A percentile compares a stretch with the other conserved stretches of the same genome.
Conservation (phyloP, 2,329 filamentous ascomycete species). For the Remersonia thermophila region DNA sequence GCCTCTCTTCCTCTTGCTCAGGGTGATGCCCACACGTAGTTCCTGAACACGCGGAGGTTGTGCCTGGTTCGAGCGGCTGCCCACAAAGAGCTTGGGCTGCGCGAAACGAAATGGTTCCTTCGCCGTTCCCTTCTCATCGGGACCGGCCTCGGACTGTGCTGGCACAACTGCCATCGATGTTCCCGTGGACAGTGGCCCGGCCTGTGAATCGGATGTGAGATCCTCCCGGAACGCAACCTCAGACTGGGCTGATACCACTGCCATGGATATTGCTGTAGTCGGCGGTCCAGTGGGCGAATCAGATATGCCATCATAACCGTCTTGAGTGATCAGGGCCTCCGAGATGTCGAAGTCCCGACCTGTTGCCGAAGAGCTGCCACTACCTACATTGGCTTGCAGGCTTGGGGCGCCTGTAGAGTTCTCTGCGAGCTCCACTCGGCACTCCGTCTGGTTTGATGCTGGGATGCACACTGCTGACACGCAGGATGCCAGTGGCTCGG, state of each 20-base stretch:
- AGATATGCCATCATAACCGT: not conserved
- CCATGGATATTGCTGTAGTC: too few relatives aligned
- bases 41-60: not conserved
- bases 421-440: not conserved
- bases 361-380: slow-evolving; percentile 1
- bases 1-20: slow-evolving; percentile 10
- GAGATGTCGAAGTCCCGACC: not conserved
- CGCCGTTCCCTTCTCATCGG: slow-evolving; percentile 5
- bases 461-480: slow-evolving; percentile 3
- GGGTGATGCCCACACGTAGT: slow-evolving; percentile 3
- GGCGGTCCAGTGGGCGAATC: too few relatives aligned
- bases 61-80: slow-evolving; percentile 14
- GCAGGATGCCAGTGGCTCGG: too few relatives aligned
- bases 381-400: slow-evolving; percentile 5
- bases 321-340: not conserved
- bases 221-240: too few relatives aligned
- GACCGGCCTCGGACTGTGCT: slow-evolving; percentile 7
- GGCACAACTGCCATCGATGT: slow-evolving; percentile 11
- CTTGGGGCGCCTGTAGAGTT: slow-evolving; percentile 1
- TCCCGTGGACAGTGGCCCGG: slow-evolving; percentile 2
- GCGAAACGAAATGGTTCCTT: slow-evolving; percentile 17
- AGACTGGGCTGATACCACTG: too few relatives aligned
- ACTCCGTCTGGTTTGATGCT: not conserved
- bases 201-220: slow-evolving; percentile 1
- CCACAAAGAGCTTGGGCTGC: slow-evolving; percentile 20